Evolutionary conservation across 306 rosid species (phyloP).

Genomic region (Malus asiatica): DNA sequence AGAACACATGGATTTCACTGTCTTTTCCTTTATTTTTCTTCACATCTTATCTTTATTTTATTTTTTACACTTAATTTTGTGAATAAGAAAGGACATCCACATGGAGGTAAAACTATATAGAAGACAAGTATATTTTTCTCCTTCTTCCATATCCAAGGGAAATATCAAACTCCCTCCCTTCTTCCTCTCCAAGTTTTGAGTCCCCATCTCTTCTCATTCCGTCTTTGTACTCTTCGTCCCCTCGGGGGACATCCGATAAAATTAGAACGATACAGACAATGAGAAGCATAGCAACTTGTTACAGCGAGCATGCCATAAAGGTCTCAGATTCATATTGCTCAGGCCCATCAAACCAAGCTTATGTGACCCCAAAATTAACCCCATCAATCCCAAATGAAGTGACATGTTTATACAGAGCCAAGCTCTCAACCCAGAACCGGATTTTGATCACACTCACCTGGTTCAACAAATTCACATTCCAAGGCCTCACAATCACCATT

Average conservation of each 20-base stretch:
- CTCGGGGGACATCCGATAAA: background rate
- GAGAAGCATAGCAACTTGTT: constrained; percentile 84
- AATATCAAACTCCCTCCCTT: constrained; percentile 9
- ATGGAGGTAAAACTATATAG: constrained; percentile 26
- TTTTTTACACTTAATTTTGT: background rate
- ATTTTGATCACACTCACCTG: constrained; percentile 45
- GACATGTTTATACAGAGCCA: constrained; percentile 44
- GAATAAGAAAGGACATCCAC: constrained; percentile 7
- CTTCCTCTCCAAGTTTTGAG: background rate
- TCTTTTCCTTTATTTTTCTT: constrained; percentile 2
- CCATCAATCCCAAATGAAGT: constrained; percentile 44
- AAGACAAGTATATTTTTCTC: constrained; percentile 1
- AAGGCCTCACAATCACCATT: constrained; percentile 37
- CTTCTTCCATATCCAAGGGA: constrained; percentile 21
- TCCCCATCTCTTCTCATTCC: background rate
- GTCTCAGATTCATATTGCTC: constrained; percentile 86
- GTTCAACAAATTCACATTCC: constrained; percentile 36
- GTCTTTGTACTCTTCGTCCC: background rate
- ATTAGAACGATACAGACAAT: constrained; percentile 2
- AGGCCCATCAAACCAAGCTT: constrained; percentile 45
- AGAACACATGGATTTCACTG: constrained; percentile 16
- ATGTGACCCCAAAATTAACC: constrained; percentile 38
- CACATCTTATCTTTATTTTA: background rate
- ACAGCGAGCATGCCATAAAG: constrained; percentile 72
- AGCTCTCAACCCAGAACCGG: constrained; percentile 29